phyloP scores from a whole-genome alignment of 2,329 filamentous ascomycete genomes.

The Sarocladium kiliense region DNA sequence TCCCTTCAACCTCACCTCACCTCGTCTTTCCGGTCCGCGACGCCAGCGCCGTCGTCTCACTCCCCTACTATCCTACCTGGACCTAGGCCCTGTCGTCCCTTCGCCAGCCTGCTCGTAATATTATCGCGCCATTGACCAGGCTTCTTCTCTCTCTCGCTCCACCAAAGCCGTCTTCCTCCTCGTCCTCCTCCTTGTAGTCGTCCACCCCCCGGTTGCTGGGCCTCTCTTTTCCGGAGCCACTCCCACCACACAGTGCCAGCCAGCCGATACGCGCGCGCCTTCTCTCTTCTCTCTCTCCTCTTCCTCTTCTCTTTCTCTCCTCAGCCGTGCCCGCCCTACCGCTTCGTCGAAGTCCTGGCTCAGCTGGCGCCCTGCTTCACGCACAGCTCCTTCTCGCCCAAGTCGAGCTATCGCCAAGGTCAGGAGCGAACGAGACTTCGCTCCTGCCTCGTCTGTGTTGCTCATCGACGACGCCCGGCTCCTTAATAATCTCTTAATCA shows the following conservation, averaged over 20 bases:
- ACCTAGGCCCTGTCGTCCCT: background rate
- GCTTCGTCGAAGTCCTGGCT: conserved; percentile 8
- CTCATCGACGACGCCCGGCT: background rate
- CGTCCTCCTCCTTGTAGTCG: background rate
- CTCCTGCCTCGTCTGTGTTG: background rate
- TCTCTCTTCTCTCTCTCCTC: conserved; percentile 4
- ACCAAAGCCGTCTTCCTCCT: background rate
- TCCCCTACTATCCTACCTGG: background rate
- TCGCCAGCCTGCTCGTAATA: background rate
- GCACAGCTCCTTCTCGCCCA: background rate
- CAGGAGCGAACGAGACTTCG: background rate
- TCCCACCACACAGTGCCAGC: background rate
- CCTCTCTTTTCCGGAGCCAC: conserved; percentile 3
- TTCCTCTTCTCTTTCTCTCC: background rate
- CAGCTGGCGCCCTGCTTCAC: conserved; percentile 2
- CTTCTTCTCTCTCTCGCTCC: background rate
- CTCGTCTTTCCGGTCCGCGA: background rate
- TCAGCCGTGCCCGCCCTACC: conserved; percentile 8
- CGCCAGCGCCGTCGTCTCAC: conserved; percentile 9
- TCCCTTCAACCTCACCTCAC: conserved; percentile 2
- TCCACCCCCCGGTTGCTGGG: background rate
- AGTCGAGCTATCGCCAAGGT: background rate
- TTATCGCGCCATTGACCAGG: background rate
- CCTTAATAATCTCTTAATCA: conserved; percentile 6
- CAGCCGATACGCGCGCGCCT: conserved; percentile 6